Conservation (phyloP, 495 filamentous ascomycete genomes). For the Aspergillus heteromorphus region DNA sequence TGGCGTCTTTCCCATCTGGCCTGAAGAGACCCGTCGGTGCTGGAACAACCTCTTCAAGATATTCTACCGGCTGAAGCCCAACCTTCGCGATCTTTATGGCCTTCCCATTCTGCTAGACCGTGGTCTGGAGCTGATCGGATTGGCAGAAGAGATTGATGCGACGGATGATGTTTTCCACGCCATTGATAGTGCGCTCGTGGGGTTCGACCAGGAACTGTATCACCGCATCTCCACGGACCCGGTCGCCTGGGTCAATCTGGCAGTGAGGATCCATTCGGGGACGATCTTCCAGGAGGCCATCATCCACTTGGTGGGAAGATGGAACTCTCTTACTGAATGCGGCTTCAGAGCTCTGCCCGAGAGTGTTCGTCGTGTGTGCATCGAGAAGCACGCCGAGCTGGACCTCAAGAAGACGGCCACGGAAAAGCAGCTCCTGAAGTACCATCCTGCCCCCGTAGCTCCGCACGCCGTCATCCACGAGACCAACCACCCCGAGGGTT, state of each 20-base stretch:
- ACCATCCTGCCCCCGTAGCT: too few species aligned
- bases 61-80: slow-evolving; percentile 31
- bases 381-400: slow-evolving; percentile 13
- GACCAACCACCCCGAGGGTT: too few species aligned
- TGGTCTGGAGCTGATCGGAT: slow-evolving; percentile 29
- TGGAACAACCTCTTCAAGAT: slow-evolving; percentile 20
- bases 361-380: slow-evolving; percentile 20
- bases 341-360: slow-evolving; percentile 10
- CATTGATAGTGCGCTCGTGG: slow-evolving; percentile 37
- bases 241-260: slow-evolving; percentile 37
- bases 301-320: slow-evolving; percentile 42
- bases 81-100: slow-evolving; percentile 20
- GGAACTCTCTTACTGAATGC: slow-evolving; percentile 17
- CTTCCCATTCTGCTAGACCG: slow-evolving; percentile 21
- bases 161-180: slow-evolving; percentile 26
- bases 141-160: slow-evolving; percentile 35
- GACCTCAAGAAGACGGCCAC: slow-evolving; percentile 2
- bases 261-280: slow-evolving; percentile 31
- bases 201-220: slow-evolving; percentile 34
- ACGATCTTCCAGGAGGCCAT: slow-evolving; percentile 44
- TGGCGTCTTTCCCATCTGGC: slow-evolving; percentile 6
- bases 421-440: slow-evolving; percentile 21
- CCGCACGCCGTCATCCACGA: too few species aligned
- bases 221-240: slow-evolving; percentile 31
- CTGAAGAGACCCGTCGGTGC: slow-evolving; percentile 2